Evolutionary conservation across 805 yeast genomes (phyloP).

Genomic region (Candida dendrica): DNA sequence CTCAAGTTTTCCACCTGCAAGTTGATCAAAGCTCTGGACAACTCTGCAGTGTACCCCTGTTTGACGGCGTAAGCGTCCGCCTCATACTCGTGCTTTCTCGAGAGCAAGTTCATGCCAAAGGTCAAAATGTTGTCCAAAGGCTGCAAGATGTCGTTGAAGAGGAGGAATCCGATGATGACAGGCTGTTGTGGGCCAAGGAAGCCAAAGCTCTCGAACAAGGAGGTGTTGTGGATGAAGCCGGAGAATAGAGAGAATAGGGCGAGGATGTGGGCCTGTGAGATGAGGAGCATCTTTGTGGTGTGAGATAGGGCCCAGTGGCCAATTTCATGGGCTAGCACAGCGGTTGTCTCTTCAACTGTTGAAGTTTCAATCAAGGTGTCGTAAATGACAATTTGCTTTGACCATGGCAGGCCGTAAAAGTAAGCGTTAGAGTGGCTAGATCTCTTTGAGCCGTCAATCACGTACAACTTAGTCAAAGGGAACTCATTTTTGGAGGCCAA

Average conservation of each 20-base stretch:
- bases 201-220: slow-evolving; percentile 75
- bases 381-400: slow-evolving; percentile 87
- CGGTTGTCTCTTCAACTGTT: slow-evolving; percentile 73
- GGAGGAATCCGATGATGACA: slow-evolving; percentile 68
- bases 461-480: slow-evolving; percentile 82
- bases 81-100: slow-evolving; percentile 87
- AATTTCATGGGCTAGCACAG: slow-evolving; percentile 96
- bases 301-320: slow-evolving; percentile 97
- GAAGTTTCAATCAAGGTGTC: slow-evolving; percentile 86
- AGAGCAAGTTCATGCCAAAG: slow-evolving; percentile 59
- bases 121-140: slow-evolving; percentile 69
- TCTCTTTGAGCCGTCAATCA: slow-evolving; percentile 95
- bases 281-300: slow-evolving; percentile 64
- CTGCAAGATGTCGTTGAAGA: slow-evolving; percentile 70
- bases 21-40: slow-evolving; percentile 66
- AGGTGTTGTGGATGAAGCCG: slow-evolving; percentile 69
- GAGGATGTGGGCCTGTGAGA: slow-evolving; percentile 59
- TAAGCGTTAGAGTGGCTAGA: slow-evolving; percentile 96
- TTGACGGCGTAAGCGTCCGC: slow-evolving; percentile 84
- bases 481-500: slow-evolving; percentile 71
- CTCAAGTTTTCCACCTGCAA: slow-evolving; percentile 76
- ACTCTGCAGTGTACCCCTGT: slow-evolving; percentile 61
- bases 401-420: slow-evolving; percentile 94
- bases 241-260: slow-evolving; percentile 67
- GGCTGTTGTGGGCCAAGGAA: slow-evolving; percentile 63